phyloP scores from a whole-genome alignment of 1,284 basidiomycete genomes.

The Tausonia pullulans region DNA sequence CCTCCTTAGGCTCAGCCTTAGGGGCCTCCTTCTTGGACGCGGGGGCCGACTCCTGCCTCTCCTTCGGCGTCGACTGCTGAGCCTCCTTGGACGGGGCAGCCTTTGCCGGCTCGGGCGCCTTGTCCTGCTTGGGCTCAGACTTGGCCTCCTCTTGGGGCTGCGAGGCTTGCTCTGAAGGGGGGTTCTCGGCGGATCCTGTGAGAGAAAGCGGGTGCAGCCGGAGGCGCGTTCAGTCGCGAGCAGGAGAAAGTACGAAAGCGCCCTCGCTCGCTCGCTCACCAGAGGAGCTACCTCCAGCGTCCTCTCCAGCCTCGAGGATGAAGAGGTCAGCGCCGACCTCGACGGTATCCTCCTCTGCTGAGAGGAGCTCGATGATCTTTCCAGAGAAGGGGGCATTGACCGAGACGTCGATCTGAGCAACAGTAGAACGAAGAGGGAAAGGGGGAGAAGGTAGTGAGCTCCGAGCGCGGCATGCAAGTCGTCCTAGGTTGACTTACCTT shows the following conservation, averaged over 20 bases:
- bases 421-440: constrained; percentile 15
- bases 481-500: constrained; percentile 50
- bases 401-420: constrained; percentile 78
- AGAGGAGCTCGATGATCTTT: constrained; percentile 76
- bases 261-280: not conserved
- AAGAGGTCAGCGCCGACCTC: constrained; percentile 91
- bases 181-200: not conserved
- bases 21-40: constrained; percentile 40
- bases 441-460: not conserved
- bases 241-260: not conserved
- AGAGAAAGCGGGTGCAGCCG: not conserved
- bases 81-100: constrained; percentile 33
- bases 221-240: not conserved
- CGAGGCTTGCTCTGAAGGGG: constrained; percentile 19
- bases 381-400: constrained; percentile 89
- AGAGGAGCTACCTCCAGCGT: constrained; percentile 34
- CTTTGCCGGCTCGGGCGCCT: constrained; percentile 33
- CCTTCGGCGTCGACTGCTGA: constrained; percentile 33
- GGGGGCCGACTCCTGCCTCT: constrained; percentile 39
- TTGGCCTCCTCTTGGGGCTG: constrained; percentile 26
- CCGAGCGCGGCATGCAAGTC: not conserved
- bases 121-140: constrained; percentile 34
- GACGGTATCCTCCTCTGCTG: constrained; percentile 87
- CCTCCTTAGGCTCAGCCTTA: constrained; percentile 38
- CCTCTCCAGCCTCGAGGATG: constrained; percentile 76